Evolutionary conservation across 768 basidiomycete species (phyloP).

Genomic region (Pisolithus microcarpus): DNA sequence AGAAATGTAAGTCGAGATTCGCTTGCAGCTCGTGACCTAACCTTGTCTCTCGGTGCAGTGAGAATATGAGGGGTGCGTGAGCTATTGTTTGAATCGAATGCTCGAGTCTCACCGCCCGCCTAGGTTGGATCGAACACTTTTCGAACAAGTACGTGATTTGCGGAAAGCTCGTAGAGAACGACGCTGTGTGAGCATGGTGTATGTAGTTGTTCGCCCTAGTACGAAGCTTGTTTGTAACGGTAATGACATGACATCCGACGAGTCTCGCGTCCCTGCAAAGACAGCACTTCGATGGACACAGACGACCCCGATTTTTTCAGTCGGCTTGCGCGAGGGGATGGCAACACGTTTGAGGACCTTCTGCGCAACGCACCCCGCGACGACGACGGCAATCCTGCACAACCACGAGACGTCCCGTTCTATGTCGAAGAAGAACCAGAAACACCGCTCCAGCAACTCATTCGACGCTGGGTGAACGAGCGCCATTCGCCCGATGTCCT

Average conservation of each 20-base stretch:
- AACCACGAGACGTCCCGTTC: conserved; percentile 21
- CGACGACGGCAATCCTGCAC: conserved; percentile 28
- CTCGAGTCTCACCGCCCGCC: conserved; percentile 1
- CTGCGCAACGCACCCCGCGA: conserved; percentile 30
- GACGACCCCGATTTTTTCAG: conserved; percentile 25
- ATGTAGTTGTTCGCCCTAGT: neutral
- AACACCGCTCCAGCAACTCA: conserved; percentile 62
- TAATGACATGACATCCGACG: too few relatives aligned
- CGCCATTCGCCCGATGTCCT: conserved; percentile 75
- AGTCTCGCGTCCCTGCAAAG: neutral
- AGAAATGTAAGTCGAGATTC: conserved; percentile 61
- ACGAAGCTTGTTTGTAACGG: too few relatives aligned
- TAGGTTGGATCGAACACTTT: conserved; percentile 94
- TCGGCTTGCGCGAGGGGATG: conserved; percentile 13
- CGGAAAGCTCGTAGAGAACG: conserved; percentile 82
- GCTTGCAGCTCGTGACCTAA: conserved; percentile 3
- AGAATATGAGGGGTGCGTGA: conserved; percentile 77
- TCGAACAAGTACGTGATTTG: conserved; percentile 87
- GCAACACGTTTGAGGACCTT: conserved; percentile 28
- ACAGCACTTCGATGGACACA: conserved; percentile 11
- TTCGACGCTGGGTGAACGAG: conserved; percentile 83
- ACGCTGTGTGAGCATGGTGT: conserved; percentile 29
- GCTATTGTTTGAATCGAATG: neutral
- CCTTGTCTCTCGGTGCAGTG: conserved; percentile 38
- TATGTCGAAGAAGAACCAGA: conserved; percentile 36